Percentiles rank a stretch among this genome's conserved stretches.
Evolutionary conservation across 495 filamentous ascomycete species (phyloP).

Genomic region (Talaromyces liani): DNA sequence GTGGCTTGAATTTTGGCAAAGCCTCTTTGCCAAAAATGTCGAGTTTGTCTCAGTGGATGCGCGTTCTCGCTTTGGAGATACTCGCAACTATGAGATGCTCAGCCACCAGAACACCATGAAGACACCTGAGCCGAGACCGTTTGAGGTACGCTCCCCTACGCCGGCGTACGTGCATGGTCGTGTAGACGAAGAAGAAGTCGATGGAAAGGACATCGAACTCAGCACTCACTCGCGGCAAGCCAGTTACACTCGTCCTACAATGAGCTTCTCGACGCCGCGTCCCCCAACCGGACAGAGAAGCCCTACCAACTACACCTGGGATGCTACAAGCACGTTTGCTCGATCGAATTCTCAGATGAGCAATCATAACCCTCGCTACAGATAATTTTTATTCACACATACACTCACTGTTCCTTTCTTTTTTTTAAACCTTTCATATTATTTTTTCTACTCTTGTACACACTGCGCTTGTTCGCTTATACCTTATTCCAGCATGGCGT

Average conservation of each 20-base stretch:
- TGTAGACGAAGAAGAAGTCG: slow-evolving; percentile 31
- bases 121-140: slow-evolving; percentile 35
- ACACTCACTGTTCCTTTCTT: slow-evolving; percentile 5
- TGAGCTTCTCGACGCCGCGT: slow-evolving; percentile 53
- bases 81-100: slow-evolving; percentile 80
- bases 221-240: not conserved
- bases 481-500: slow-evolving; percentile 8
- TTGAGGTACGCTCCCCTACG: slow-evolving; percentile 35
- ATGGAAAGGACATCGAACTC: slow-evolving; percentile 36
- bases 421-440: slow-evolving; percentile 4
- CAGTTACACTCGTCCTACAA: slow-evolving; percentile 44
- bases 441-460: not conserved
- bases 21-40: slow-evolving; percentile 32
- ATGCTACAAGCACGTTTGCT: slow-evolving; percentile 33
- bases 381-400: slow-evolving; percentile 9
- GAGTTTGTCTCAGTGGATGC: slow-evolving; percentile 92
- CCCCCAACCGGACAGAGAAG: slow-evolving; percentile 32
- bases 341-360: slow-evolving; percentile 10
- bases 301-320: slow-evolving; percentile 26
- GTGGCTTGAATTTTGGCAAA: slow-evolving; percentile 63
- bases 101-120: slow-evolving; percentile 26
- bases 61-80: slow-evolving; percentile 51
- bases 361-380: slow-evolving; percentile 12
- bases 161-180: slow-evolving; percentile 24
- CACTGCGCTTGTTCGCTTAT: not conserved